Evolutionary conservation across 2,329 filamentous ascomycete genomes (phyloP), one percentile per base, ranked within the genome.

Genomic region (Pseudogymnoascus sp.): DNA sequence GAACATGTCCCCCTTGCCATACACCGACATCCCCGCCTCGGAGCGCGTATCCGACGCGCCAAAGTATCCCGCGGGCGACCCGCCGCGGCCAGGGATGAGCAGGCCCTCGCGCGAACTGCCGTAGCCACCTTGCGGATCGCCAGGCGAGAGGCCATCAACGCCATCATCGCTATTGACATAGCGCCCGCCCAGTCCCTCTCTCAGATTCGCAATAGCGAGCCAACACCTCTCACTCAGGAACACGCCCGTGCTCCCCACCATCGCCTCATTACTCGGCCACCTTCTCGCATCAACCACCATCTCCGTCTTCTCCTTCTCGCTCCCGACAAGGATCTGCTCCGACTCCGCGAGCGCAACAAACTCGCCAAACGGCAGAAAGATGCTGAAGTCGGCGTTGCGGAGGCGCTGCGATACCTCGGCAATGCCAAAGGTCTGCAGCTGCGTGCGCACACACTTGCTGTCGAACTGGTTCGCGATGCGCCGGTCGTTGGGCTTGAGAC

Each of bases 391-490:
- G 0, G 93, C 93, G 63, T 93, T 93, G 60, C 93, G 86, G 40
- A 99, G 82, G 19, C 95, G 85, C 73, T 97, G 93, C 73, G 93
- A 96, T 75, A 99, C 97, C 73, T 99, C 95, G 1, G 93, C 93
- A 71, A 99, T 96, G 33, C 95, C 95, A 69, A 97, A 91, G 0
- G 92, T 96, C 73, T 97, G 93, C 1, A 99, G 84, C 73, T 99
- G 95, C 10, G 90, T 90, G 3, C 95, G 88, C 21, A 99, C 95
- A 73, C 95, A 99, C 76, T 97, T 97, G 83, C 92, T 97, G 75
- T 99, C 95, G 70, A 97, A 99, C 72, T 99, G 95, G 69, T 99
- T 99, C 66, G 95, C 93, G 68, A 99, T 99, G 60, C 95, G 87
- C 62, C 95, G 85, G 74, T 99, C 95, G 70, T 99, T 99, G 21